Base-by-base conservation (phyloP, 768 basidiomycete genomes). In the Favolaschia claudopus region DNA sequence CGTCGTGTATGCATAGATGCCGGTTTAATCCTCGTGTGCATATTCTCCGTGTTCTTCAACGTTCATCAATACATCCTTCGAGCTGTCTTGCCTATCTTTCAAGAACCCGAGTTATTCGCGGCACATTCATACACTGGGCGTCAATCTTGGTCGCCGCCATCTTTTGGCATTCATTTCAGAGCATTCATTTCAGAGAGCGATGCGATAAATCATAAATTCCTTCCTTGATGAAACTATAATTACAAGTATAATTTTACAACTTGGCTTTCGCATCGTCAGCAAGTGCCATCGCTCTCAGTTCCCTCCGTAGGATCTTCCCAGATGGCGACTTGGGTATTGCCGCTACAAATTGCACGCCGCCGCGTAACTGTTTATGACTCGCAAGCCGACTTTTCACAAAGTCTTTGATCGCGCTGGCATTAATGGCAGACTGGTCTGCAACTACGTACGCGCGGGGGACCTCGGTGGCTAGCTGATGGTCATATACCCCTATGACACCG, bases 401-500 rank as follows among this genome's bases (percentile, higher is more conserved):
- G 14, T 47, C 55, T 55, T 60, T 25, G 10, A 66, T 61, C 5
- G 50, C 63, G 43, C 58, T 22, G n/a, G 54, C 55, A 29, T 36
- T 56, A 27, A 54, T 39, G 13, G 20, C 42, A 14, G 36, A n/a
- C 8, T 36, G 17, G 38, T 61, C 55, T 45, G 64, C 37, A 42
- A 63, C 61, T 5, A 60, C 62, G 36, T 68, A 65, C 29, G 65
- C 65, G 10, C 66, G 56, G 4, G 67, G 64, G 31, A 62, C 59
- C 32, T 67, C 66, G 10, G 66, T 65, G 24, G n/a, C 14, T 33
- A 42, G 14, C 22, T 50, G 14, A 29, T 50, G 43, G 22, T 51
- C 56, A n/a, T 29, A 62, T 2, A 74, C 56, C 2, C 72, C 72
- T 22, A 74, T 68, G 1, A 74, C 71, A 15, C 55, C 70, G 5